These are phyloP conservation scores for Orbilia brochopaga DNA, from an alignment of 2,329 filamentous ascomycete species.

Conservation along the genomic window DNA sequence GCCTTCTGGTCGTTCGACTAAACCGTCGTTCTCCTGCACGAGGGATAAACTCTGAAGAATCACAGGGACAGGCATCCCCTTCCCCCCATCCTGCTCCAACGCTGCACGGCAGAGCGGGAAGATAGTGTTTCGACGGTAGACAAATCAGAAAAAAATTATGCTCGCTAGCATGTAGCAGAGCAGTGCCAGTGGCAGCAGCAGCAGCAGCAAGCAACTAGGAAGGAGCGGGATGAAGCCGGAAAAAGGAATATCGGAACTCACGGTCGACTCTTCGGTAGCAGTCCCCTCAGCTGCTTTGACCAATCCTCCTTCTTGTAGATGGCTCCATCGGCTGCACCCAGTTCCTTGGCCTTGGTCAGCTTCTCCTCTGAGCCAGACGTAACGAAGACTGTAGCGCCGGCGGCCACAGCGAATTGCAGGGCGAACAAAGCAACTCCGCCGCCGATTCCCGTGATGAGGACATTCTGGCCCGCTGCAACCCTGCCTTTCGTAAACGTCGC, in stretches of 20 bases:
- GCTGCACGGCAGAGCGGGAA: conserved; percentile 2
- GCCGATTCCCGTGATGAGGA: conserved; percentile 88
- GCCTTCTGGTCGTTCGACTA: background rate
- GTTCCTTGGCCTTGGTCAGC: conserved; percentile 70
- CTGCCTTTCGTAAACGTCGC: conserved; percentile 81
- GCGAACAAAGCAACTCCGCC: conserved; percentile 87
- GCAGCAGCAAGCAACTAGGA: background rate
- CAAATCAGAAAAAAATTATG: conserved; percentile 3
- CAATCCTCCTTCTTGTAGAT: conserved; percentile 78
- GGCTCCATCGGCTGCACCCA: conserved; percentile 84
- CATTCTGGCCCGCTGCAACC: conserved; percentile 70
- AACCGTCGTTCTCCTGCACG: background rate
- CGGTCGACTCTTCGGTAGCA: conserved; percentile 70
- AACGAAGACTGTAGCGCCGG: conserved; percentile 79
- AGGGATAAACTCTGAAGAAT: background rate
- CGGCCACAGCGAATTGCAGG: conserved; percentile 76
- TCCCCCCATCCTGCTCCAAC: background rate
- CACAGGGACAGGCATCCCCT: background rate
- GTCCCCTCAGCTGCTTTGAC: conserved; percentile 73
- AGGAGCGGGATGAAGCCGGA: background rate
- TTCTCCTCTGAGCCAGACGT: conserved; percentile 77
- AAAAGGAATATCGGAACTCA: conserved; percentile 56
- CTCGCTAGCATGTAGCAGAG: background rate
- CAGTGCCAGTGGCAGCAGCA: too few species aligned
- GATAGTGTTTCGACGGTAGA: conserved; percentile 2